Conservation (phyloP, 202 grass and related monocot genomes). For the Panicum virgatum region DNA sequence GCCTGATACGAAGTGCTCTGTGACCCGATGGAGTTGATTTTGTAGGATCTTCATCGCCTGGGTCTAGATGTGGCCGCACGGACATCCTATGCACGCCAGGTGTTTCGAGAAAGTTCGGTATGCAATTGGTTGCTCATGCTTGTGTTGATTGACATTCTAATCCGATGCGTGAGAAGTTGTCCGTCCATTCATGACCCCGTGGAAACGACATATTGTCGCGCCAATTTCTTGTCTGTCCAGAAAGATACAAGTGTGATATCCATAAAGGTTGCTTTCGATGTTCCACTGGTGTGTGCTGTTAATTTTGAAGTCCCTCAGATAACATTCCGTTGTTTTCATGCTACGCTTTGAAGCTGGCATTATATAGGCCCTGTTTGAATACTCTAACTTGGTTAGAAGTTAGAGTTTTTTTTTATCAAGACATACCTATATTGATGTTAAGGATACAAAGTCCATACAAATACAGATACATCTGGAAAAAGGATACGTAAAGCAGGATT, state of each 20-base stretch:
- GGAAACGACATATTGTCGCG: not conserved
- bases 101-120: constrained; percentile 8
- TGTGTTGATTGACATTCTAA: not conserved
- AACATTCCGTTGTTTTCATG: not conserved
- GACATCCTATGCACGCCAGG: not conserved
- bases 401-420: too few relatives aligned
- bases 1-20: not conserved
- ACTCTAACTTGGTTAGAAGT: too few relatives aligned
- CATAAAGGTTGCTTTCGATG: not conserved
- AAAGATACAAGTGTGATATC: not conserved
- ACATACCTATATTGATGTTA: too few relatives aligned
- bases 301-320: not conserved
- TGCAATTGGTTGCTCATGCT: not conserved
- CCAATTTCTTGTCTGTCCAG: not conserved
- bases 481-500: too few relatives aligned
- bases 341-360: not conserved
- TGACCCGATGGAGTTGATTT: too few relatives aligned
- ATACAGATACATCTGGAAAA: too few relatives aligned
- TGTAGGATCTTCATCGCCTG: not conserved
- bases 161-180: not conserved
- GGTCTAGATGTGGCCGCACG: not conserved
- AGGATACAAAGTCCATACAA: too few relatives aligned
- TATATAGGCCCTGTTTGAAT: too few relatives aligned
- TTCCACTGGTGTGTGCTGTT: not conserved
- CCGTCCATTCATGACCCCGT: not conserved